phyloP scores from a whole-genome alignment of 352 stramenopile species.

The Globisporangium orthogonon region DNA sequence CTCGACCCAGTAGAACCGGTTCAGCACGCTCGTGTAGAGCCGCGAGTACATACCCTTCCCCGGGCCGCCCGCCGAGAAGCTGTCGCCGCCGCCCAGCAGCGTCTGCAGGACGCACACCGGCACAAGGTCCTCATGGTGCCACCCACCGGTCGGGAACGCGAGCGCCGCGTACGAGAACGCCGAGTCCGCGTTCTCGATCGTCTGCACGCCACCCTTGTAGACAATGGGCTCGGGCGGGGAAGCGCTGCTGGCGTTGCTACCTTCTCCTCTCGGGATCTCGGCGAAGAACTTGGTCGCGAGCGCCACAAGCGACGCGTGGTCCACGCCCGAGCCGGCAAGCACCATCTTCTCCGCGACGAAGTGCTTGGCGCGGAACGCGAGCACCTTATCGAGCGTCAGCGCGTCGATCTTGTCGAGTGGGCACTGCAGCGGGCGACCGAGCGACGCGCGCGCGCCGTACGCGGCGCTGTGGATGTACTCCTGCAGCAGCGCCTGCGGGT shows the following conservation, averaged over 20 bases:
- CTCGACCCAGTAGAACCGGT: constrained; percentile 97
- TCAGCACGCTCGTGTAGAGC: constrained; percentile 97
- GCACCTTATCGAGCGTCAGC: constrained; percentile 67
- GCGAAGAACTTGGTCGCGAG: constrained; percentile 89
- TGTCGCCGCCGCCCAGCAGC: constrained; percentile 95
- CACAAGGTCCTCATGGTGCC: constrained; percentile 95
- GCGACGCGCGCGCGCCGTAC: constrained; percentile 63
- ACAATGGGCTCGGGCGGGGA: constrained; percentile 28
- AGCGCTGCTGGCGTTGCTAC: too few relatives aligned
- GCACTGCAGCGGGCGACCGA: constrained; percentile 81
- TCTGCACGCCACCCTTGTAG: constrained; percentile 68
- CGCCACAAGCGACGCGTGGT: constrained; percentile 91
- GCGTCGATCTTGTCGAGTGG: constrained; percentile 72
- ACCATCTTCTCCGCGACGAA: constrained; percentile 91
- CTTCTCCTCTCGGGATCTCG: constrained; percentile 28
- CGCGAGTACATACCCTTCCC: constrained; percentile 99
- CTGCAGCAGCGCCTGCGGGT: constrained; percentile 76
- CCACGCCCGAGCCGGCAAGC: constrained; percentile 90
- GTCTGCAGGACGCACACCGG: constrained; percentile 96
- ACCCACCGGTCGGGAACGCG: constrained; percentile 95
- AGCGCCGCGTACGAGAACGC: constrained; percentile 90
- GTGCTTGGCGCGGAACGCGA: constrained; percentile 61
- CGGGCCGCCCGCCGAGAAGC: constrained; percentile 97
- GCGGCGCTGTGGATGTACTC: constrained; percentile 85
- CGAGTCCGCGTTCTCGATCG: constrained; percentile 59